Evolutionary conservation across 768 basidiomycete species (phyloP).

Genomic region (Amanita molliuscula): DNA sequence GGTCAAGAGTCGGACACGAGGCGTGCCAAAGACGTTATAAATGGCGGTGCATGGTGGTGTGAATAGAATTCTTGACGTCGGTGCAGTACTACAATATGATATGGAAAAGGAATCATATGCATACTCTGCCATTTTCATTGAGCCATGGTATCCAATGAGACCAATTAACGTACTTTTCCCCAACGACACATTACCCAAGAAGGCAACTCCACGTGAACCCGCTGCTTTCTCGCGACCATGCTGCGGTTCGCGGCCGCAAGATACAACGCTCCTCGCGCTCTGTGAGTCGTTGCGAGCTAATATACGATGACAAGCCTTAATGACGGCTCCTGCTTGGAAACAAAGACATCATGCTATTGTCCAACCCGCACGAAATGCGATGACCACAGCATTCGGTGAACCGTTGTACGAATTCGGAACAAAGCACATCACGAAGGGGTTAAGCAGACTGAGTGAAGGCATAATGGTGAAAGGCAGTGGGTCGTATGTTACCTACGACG

Average conservation of each 20-base stretch:
- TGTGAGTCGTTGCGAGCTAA: not conserved
- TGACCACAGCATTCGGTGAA: constrained; percentile 5
- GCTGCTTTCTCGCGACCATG: not conserved
- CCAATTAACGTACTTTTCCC: too few relatives aligned
- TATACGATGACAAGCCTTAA: not conserved
- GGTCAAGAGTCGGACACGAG: not conserved
- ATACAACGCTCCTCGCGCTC: not conserved
- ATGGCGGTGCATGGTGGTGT: too few relatives aligned
- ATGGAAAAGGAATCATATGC: too few relatives aligned
- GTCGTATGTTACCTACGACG: constrained; percentile 60
- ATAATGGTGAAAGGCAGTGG: constrained; percentile 62
- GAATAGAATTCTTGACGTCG: too few relatives aligned
- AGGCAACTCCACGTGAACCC: not conserved
- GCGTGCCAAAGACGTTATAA: not conserved
- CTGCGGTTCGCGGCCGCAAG: not conserved
- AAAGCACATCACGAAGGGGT: constrained; percentile 35
- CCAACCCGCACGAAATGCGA: not conserved
- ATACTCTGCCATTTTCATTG: too few relatives aligned
- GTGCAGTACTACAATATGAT: too few relatives aligned
- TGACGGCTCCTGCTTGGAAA: not conserved
- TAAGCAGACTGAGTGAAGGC: constrained; percentile 37
- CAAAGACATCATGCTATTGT: not conserved
- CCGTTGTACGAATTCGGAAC: constrained; percentile 29
- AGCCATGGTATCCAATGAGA: too few relatives aligned
- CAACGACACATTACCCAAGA: too few relatives aligned